Evolutionary conservation across 2,329 filamentous ascomycete species (phyloP), one percentile per base, ranked within the genome.

Genomic region (Fusarium nisikadoi): DNA sequence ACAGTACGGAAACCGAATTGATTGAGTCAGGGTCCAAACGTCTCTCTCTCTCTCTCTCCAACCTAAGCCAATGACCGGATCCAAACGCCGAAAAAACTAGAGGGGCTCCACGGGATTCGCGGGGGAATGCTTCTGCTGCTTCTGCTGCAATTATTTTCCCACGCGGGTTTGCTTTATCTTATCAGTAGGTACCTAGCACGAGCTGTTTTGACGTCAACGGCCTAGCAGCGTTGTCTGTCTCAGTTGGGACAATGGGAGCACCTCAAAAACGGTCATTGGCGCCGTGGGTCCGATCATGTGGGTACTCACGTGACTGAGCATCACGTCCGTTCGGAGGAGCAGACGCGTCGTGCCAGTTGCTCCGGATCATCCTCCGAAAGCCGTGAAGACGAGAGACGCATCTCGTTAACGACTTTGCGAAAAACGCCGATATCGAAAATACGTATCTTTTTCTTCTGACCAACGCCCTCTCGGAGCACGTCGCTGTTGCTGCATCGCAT

Each of bases 21-120:
- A n/a, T 63, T 47, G 70, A 72, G 70, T 72, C 70, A 72, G 70
- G 70, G 65, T 72, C 70, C 68, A 57, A 61, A 38, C 55, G 61
- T 54, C 49, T 52, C 49, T 45, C 41, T 33, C 41, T 33, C 41
- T 41, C 46, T 29, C 46, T 2, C 27, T 14, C 43, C 27, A 6
- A 12, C 9, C 2, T 23, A 46, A 58, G 43, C 63, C 63, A 65
- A 57, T 68, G 60, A 65, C 65, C 70, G 74, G 67, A 71, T 76
- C 66, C 73, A 72, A 76, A 65, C 65, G 62, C 71, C 73, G 73
- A 74, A 65, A 76, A 76, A 64, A 61, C 45, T 42, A 53, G 72
- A 75, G 73, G 70, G 72, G 67, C 65, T 49, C 23, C 46, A 66
- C 70, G 64, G 65, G 63, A 67, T 70, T 54, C 55, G 62, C 67